These are phyloP conservation scores for Rostrohypoxylon terebratum DNA, from an alignment of 495 filamentous ascomycete genomes.

Conservation along the genomic window DNA sequence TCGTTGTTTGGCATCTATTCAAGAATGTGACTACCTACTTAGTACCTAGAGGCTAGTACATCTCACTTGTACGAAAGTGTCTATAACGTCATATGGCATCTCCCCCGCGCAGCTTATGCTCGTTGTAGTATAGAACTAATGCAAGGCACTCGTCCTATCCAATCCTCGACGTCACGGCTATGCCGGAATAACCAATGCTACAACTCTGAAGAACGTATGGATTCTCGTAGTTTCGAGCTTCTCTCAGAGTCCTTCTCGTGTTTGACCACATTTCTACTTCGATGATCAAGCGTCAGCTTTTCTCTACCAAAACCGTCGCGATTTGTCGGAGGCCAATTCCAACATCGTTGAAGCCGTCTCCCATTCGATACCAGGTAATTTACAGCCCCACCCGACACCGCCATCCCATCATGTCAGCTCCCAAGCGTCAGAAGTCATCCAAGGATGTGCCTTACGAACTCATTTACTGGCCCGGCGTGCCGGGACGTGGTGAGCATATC, in stretches of 20 bases:
- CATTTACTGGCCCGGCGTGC: conserved; percentile 72
- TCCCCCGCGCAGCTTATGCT: conserved; percentile 24
- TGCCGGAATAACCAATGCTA: conserved; percentile 14
- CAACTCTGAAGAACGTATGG: background rate
- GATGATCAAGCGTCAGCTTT: conserved; percentile 19
- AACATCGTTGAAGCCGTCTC: background rate
- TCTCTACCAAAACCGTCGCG: background rate
- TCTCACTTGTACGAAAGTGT: background rate
- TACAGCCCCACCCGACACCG: conserved; percentile 29
- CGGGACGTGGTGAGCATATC: conserved; percentile 74
- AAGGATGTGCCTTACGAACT: conserved; percentile 65
- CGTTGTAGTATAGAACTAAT: background rate
- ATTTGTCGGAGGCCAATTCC: background rate
- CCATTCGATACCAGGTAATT: conserved; percentile 2
- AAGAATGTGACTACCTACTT: background rate
- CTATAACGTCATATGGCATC: conserved; percentile 31
- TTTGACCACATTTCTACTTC: background rate
- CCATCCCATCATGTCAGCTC: conserved; percentile 41
- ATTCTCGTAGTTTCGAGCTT: background rate
- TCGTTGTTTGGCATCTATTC: background rate
- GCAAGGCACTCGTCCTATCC: conserved; percentile 22
- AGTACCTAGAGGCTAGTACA: background rate
- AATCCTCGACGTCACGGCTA: conserved; percentile 28
- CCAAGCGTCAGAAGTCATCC: conserved; percentile 55
- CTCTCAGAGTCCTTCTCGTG: too few species aligned